phyloP scores from a whole-genome alignment of 2,329 filamentous ascomycete species.

The Metarhizium robertsii region DNA sequence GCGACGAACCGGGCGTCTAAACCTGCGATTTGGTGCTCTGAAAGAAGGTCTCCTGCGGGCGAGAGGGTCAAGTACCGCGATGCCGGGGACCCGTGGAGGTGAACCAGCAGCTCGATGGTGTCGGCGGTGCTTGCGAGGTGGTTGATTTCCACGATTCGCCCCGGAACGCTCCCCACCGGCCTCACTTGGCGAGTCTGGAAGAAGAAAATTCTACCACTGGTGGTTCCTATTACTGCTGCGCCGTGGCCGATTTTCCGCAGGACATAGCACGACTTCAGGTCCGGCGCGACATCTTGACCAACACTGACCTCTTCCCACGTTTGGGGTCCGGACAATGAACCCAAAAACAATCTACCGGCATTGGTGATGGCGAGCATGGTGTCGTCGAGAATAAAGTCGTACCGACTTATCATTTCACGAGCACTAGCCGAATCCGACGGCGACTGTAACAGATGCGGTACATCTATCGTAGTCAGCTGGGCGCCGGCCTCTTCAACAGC shows the following conservation, averaged over 20 bases:
- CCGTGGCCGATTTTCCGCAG: conserved; percentile 29
- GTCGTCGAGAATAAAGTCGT: conserved; percentile 48
- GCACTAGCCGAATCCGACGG: conserved; percentile 9
- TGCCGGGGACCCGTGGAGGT: conserved; percentile 34
- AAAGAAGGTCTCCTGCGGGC: conserved; percentile 17
- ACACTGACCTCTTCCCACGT: conserved; percentile 35
- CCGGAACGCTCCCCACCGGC: conserved; percentile 19
- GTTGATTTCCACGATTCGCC: conserved; percentile 44
- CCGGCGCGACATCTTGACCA: conserved; percentile 18
- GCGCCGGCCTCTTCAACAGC: neutral
- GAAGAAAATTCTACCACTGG: conserved; percentile 37
- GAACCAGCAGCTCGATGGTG: conserved; percentile 30
- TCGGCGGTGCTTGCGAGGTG: conserved; percentile 19
- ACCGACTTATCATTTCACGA: conserved; percentile 45
- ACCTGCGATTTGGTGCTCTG: conserved; percentile 21
- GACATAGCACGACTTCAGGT: conserved; percentile 38
- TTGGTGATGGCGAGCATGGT: conserved; percentile 49
- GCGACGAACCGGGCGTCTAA: conserved; percentile 41
- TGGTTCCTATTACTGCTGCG: conserved; percentile 38
- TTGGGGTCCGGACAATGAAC: conserved; percentile 21
- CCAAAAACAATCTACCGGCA: conserved; percentile 48
- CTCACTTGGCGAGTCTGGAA: conserved; percentile 19
- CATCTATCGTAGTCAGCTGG: conserved; percentile 17
- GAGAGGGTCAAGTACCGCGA: conserved; percentile 33
- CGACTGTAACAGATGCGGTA: conserved; percentile 21